Evolutionary conservation across 2,329 filamentous ascomycete species (phyloP), one percentile per base, ranked within the genome.

Genomic region (Didymosphaeria variabile): DNA sequence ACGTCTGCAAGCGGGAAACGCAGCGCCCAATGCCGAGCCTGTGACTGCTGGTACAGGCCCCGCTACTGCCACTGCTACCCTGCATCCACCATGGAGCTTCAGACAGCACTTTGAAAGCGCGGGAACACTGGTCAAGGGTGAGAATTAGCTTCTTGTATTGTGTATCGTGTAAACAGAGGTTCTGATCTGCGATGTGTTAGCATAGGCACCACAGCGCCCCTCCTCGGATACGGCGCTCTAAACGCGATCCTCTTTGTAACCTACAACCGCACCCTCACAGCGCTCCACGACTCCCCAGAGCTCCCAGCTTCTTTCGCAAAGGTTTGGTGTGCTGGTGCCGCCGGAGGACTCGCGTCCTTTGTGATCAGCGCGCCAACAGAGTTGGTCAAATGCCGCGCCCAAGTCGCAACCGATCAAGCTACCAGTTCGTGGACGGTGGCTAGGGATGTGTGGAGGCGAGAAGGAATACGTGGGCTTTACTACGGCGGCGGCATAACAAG

Each of bases 231-330:
- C 79, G 94, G 94, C 64, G 93, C 92, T 21, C 86, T 98, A 62
- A 97, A 97, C 75, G 93, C 93, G 42, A 82, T 97, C 17, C 88
- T 97, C 21, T 97, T 97, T 79, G 88, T 94, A 68, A 90, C 91
- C 1, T 98, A 97, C 81, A 97, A 97, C 76, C 90, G 92, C 60
- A 90, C 89, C n/a, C 87, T 94, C 70, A 82, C 83, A 23, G 77
- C 88, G 17, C 81, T 97, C 29, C 67, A 74, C 55, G 78, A 74
- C 17, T 59, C 64, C 0, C 66, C 72, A 21, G 51, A 59, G 13
- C 56, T 59, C 5, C 70, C 73, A 1, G 57, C 72, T 69, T 86
- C 83, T 59, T 83, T 93, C 4, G 84, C 83, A 75, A 89, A 90
- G 40, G 88, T 91, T 17, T 97, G 91, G 88, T 65, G 90, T 10